phyloP scores from a whole-genome alignment of 1,139 yeast genomes.

The Kluyveromyces sp. region DNA sequence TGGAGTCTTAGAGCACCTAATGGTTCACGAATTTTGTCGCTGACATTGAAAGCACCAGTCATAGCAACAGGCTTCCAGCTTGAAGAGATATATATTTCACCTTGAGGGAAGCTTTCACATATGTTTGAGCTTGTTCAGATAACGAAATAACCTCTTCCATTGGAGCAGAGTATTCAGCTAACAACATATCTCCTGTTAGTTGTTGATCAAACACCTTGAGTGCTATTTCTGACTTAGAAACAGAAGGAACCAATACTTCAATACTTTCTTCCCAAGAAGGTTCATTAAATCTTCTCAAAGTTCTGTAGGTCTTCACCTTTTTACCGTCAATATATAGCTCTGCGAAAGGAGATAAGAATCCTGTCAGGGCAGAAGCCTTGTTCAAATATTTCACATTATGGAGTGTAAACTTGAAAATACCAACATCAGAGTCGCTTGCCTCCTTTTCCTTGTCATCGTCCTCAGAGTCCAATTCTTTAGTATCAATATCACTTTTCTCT shows the following conservation, averaged over 20 bases:
- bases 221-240: slow-evolving; percentile 46
- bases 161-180: slow-evolving; percentile 40
- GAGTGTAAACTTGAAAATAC: slow-evolving; percentile 62
- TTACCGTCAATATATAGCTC: slow-evolving; percentile 53
- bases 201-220: slow-evolving; percentile 52
- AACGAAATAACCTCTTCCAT: slow-evolving; percentile 49
- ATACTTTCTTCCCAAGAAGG: slow-evolving; percentile 63
- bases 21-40: slow-evolving; percentile 38
- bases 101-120: slow-evolving; percentile 44
- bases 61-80: slow-evolving; percentile 67
- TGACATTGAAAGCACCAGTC: slow-evolving; percentile 41
- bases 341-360: slow-evolving; percentile 64
- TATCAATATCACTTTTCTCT: slow-evolving; percentile 1
- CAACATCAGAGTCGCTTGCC: slow-evolving; percentile 28
- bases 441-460: slow-evolving; percentile 21
- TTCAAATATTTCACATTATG: slow-evolving; percentile 71
- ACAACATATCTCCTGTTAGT: slow-evolving; percentile 35
- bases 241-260: slow-evolving; percentile 55
- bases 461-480: slow-evolving; percentile 7
- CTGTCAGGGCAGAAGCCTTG: slow-evolving; percentile 53
- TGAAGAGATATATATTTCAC: slow-evolving; percentile 41
- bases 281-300: slow-evolving; percentile 56
- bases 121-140: slow-evolving; percentile 43
- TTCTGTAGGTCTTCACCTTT: slow-evolving; percentile 48
- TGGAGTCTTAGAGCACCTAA: slow-evolving; percentile 60